Evolutionary conservation across 495 filamentous ascomycete genomes (phyloP), one percentile per base, ranked within the genome.

Genomic region (Penicillium herquei): DNA sequence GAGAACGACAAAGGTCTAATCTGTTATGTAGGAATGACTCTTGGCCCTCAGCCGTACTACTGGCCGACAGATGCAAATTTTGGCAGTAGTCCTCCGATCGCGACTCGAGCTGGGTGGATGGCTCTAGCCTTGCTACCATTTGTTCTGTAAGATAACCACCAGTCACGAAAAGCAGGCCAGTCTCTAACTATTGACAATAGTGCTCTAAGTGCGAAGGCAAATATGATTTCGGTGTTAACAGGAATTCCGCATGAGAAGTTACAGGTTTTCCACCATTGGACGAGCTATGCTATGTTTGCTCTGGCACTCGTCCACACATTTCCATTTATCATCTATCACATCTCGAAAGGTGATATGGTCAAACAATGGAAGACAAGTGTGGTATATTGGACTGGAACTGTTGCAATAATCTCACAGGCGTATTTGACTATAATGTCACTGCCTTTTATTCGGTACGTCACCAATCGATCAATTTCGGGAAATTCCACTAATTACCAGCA

Each of bases 1-100:
- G 30, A 34, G 6, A 18, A n/a, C 45, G 12, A 32, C 2, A 16
- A 16, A 18, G 49, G 18, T 39, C 53, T 54, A 14, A 52, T 37
- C 34, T 12, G 7, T 9, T 30, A 35, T 10, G 39, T 59, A 81
- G 73, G 66, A 34, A 75, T 82, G 78, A 76, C 70, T 1, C 65
- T 84, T 7, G 73, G 70, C 16, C 77, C 81, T 3, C 55, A 76
- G 39, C 82, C 82, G 2, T 84, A 84, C 55, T 85, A 85, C 65
- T 84, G 82, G 79, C 76, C 81, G 3, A 79, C 75, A 18, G 70
- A 64, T n/a, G 53, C 73, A n/a, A 68, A 57, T 10, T 83, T 72
- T 54, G 81, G 80, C 31, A 68, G 65, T 21, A 75, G 71, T 35
- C 81, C 81, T 13, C 79, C 82, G 1, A 69, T 83, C 33, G 78